Conservation (phyloP, 1,284 basidiomycete species). For the Cutaneotrichosporon spelunceum region DNA sequence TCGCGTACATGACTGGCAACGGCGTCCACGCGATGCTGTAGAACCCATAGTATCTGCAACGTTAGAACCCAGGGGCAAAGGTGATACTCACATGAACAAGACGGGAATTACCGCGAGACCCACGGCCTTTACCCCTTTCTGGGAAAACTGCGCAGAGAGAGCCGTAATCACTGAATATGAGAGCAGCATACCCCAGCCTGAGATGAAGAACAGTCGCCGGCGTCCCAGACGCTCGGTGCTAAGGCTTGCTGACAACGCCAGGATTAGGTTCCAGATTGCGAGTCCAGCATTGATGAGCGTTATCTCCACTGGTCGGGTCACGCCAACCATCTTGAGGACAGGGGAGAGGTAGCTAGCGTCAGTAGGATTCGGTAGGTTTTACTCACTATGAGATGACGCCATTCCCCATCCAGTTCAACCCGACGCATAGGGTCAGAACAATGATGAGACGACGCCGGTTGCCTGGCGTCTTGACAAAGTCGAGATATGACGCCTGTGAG, state of each 20-base stretch:
- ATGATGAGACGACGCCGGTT: conserved; percentile 55
- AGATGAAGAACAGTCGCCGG: conserved; percentile 12
- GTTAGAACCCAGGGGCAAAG: no score
- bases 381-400: no score
- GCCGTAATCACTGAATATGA: conserved; percentile 7
- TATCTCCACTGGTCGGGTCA: conserved; percentile 16
- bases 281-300: conserved; percentile 23
- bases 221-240: not conserved
- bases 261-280: conserved; percentile 19
- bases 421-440: no score
- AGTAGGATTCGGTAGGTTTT: no score
- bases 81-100: no score
- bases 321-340: conserved; percentile 20
- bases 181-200: conserved; percentile 12
- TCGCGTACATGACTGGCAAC: conserved; percentile 58
- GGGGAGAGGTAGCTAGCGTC: conserved; percentile 16
- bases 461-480: conserved; percentile 38
- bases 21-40: conserved; percentile 22
- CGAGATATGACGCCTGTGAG: conserved; percentile 1
- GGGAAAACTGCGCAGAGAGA: conserved; percentile 10
- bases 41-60: conserved; percentile 18
- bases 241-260: not conserved
- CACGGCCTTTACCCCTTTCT: no score
- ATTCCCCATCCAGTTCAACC: no score
- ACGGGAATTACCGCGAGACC: no score